A percentile compares a stretch with the other conserved stretches of the same genome.
Evolutionary conservation across 768 basidiomycete genomes (phyloP).

Genomic region (Leucogyrophana mollusca): DNA sequence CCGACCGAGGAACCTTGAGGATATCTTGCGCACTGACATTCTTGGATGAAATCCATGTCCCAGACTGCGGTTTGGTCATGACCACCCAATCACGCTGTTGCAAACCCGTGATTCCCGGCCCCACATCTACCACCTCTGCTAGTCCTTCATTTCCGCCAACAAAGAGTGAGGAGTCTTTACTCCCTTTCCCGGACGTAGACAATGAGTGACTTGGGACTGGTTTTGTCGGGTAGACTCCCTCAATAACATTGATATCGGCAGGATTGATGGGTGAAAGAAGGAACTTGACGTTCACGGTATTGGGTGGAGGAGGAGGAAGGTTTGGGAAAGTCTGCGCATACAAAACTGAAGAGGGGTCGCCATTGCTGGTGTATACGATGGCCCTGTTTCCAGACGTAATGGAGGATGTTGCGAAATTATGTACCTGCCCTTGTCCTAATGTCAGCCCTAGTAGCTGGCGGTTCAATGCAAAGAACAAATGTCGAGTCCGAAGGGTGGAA

Average conservation of each 20-base stretch:
- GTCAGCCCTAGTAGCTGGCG: no score
- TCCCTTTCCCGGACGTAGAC: slow-evolving; percentile 29
- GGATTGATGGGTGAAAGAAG: slow-evolving; percentile 78
- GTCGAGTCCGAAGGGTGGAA: no score
- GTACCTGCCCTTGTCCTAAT: no score
- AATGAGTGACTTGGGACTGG: slow-evolving; percentile 42
- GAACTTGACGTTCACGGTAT: slow-evolving; percentile 63
- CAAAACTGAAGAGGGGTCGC: slow-evolving; percentile 63
- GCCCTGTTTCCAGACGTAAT: slow-evolving; percentile 48
- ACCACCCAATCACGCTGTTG: slow-evolving; percentile 71
- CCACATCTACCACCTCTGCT: slow-evolving; percentile 62
- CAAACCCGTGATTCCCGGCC: slow-evolving; percentile 48
- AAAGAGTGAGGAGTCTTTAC: slow-evolving; percentile 40
- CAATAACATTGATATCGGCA: slow-evolving; percentile 76
- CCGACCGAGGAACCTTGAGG: slow-evolving; percentile 52
- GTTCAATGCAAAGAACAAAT: no score
- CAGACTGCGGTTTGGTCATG: slow-evolving; percentile 64
- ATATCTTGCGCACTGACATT: slow-evolving; percentile 58
- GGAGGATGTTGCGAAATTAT: slow-evolving; percentile 30
- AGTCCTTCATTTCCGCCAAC: slow-evolving; percentile 80
- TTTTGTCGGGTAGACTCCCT: slow-evolving; percentile 78
- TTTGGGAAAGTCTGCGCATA: slow-evolving; percentile 48
- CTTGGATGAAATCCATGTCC: slow-evolving; percentile 68
- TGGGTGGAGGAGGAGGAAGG: slow-evolving; percentile 51
- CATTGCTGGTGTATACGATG: slow-evolving; percentile 59